Conservation (phyloP, 805 yeast species). For the Starmerella etchellsii region DNA sequence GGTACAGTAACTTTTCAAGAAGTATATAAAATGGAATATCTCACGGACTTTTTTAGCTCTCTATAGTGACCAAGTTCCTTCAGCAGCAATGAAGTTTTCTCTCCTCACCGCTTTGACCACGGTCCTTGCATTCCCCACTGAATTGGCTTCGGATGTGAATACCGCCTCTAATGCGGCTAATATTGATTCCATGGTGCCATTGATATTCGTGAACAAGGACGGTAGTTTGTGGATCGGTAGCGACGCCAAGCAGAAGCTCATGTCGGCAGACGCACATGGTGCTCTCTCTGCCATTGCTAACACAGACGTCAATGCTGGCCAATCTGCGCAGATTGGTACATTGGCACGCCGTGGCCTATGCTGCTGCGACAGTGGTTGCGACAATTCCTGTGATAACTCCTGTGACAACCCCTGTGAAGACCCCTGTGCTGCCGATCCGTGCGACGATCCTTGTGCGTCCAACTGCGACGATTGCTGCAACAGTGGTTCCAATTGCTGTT, state of each 20-base stretch:
- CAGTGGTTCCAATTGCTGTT: slow-evolving; percentile 1
- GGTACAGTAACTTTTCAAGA: too few relatives aligned
- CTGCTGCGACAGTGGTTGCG: slow-evolving; percentile 2
- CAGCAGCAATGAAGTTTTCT: slow-evolving; percentile 14
- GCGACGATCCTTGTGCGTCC: slow-evolving; percentile 1
- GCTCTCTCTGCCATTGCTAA: neutral
- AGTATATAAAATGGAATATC: too few relatives aligned
- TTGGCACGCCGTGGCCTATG: slow-evolving; percentile 5
- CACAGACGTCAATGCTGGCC: neutral
- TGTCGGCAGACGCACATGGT: slow-evolving; percentile 1
- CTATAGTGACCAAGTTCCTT: too few relatives aligned
- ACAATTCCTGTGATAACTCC: slow-evolving; percentile 4
- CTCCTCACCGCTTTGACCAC: slow-evolving; percentile 8
- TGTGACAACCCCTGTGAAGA: slow-evolving; percentile 2
- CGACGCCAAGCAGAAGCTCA: slow-evolving; percentile 6
- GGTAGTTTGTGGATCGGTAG: slow-evolving; percentile 14
- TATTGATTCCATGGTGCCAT: slow-evolving; percentile 2
- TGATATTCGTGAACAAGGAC: slow-evolving; percentile 10
- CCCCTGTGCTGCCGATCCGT: slow-evolving; percentile 3
- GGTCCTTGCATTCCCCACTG: slow-evolving; percentile 15
- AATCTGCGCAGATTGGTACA: neutral
- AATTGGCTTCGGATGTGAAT: neutral
- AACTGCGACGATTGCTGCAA: slow-evolving; percentile 3
- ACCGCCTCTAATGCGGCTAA: neutral
- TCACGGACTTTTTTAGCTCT: too few relatives aligned